Base-by-base conservation (phyloP, 768 basidiomycete species). In the Suillus cothurnatus region DNA sequence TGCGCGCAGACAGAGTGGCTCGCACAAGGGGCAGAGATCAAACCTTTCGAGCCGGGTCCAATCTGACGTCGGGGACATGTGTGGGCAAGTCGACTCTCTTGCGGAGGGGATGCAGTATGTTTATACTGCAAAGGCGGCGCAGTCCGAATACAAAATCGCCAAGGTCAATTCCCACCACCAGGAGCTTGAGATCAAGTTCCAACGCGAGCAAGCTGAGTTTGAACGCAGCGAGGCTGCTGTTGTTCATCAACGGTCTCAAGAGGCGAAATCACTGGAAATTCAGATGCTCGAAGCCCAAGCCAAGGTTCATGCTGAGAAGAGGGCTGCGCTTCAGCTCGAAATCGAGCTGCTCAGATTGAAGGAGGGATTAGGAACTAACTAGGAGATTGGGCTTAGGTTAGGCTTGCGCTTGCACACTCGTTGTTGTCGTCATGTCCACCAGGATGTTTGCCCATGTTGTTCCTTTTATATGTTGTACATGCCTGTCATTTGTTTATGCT, bases 91-190 rank as follows among this genome's bases (percentile, higher is more conserved):
- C 2, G 4, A 49, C 0, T 49, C 47, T 6, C 47, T 49, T 2
- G 2, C 12, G 0, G 0, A 49, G 0, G 3, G 23, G 23, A 49
- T 14, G 0, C 1, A 49, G 0, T 49, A 26, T 1, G 6, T 49
- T 0, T 49, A 49, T 6, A 26, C 23, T 14, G 47, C 3, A 3
- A 49, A 26, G 47, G 47, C 6, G 0, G 23, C 2, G 0, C 9
- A 49, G 12, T 49, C 14, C 0, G 1, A 49, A 23, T 49, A 49
- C 14, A 49, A 26, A 1, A 49, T 49, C 1, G 2, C 14, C 0
- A 49, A 49, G 14, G 47, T 49, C 12, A 49, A 49, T 4, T 49
- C 47, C 4, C 6, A 49, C 23, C 2, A 1, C 12, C 23, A 49
- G 1, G 1, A 49, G 15, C 5, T 26, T 0, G 3, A 49, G 2